Conservation (phyloP, 345 rosid genomes). For the Rhodamnia rubescens region DNA sequence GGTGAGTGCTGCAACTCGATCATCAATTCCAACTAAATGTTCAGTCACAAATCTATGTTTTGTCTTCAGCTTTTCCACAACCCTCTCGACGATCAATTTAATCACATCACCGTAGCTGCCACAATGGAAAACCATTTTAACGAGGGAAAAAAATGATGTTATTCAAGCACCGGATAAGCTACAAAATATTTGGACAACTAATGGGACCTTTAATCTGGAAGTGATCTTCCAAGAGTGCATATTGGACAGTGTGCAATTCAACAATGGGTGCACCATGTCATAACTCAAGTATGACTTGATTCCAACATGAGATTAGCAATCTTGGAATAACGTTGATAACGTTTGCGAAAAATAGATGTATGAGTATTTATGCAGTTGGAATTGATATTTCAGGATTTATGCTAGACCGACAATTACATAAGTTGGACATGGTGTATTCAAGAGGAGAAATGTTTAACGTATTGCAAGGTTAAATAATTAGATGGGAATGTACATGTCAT, state of each 20-base stretch:
- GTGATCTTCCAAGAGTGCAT: not conserved
- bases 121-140: not conserved
- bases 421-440: not conserved
- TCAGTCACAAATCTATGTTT: too few species aligned
- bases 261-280: not conserved
- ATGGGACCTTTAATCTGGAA: not conserved
- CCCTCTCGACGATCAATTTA: too few species aligned
- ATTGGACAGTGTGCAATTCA: not conserved
- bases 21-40: not conserved
- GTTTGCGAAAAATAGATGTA: rapidly evolving
- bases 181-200: not conserved
- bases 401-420: not conserved
- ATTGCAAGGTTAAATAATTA: not conserved
- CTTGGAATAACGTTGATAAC: rapidly evolving
- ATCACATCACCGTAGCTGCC: too few species aligned
- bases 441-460: not conserved
- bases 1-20: not conserved
- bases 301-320: not conserved
- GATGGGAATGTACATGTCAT: not conserved
- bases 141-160: not conserved
- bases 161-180: not conserved
- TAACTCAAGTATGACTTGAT: not conserved
- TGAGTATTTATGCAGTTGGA: not conserved
- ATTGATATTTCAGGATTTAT: not conserved
- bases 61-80: too few species aligned